phyloP scores from a whole-genome alignment of 2,329 filamentous ascomycete species.

The Cephalotrichum gorgonifer region DNA sequence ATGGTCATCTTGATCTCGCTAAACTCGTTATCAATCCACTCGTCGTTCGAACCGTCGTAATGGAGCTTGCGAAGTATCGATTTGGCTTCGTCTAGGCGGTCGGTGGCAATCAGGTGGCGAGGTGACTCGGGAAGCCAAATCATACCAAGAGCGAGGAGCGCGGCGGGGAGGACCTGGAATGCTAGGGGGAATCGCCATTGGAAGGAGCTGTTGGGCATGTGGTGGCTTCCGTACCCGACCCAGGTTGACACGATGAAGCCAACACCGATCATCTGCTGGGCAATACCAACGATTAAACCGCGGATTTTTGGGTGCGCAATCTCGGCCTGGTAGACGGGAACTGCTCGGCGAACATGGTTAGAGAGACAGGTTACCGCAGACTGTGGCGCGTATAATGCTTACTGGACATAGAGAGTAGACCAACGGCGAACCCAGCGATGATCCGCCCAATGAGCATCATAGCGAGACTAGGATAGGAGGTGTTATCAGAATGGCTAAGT shows the following conservation, averaged over 20 bases:
- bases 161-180: slow-evolving; percentile 34
- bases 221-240: slow-evolving; percentile 19
- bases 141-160: slow-evolving; percentile 47
- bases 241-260: slow-evolving; percentile 44
- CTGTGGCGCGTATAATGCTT: neutral
- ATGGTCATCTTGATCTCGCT: slow-evolving; percentile 2
- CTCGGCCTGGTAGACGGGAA: slow-evolving; percentile 52
- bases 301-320: slow-evolving; percentile 36
- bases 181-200: slow-evolving; percentile 57
- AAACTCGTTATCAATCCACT: neutral
- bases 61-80: neutral
- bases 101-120: slow-evolving; percentile 35
- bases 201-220: slow-evolving; percentile 31
- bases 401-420: slow-evolving; percentile 41
- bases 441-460: slow-evolving; percentile 34
- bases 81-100: neutral
- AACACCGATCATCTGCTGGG: slow-evolving; percentile 42
- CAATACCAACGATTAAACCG: slow-evolving; percentile 42
- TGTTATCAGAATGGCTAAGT: slow-evolving; percentile 22
- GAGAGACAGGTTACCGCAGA: neutral
- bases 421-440: slow-evolving; percentile 48
- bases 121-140: slow-evolving; percentile 55
- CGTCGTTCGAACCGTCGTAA: neutral
- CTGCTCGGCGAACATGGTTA: slow-evolving; percentile 13
- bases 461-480: slow-evolving; percentile 31